phyloP scores from a whole-genome alignment of 2,329 filamentous ascomycete species.

The Pseudogymnoascus sp. region DNA sequence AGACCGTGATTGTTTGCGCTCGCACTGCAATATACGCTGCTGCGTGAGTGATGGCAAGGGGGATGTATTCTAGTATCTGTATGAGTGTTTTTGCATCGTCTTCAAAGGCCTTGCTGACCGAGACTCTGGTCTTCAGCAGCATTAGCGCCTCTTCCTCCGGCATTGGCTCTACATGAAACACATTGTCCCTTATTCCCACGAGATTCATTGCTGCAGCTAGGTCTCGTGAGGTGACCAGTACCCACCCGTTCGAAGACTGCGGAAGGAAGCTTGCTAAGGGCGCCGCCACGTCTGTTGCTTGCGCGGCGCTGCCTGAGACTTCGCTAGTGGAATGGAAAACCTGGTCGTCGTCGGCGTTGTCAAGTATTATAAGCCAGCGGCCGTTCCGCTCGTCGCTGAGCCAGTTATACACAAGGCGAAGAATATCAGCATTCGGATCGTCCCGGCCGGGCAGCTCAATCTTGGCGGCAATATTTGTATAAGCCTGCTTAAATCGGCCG shows the following conservation, averaged over 20 bases:
- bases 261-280: neutral
- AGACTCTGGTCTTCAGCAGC: slow-evolving; percentile 10
- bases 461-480: slow-evolving; percentile 17
- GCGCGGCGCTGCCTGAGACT: no score
- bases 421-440: slow-evolving; percentile 17
- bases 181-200: neutral
- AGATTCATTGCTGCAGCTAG: slow-evolving; percentile 6
- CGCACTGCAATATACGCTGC: slow-evolving; percentile 22
- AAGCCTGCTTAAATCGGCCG: slow-evolving; percentile 17
- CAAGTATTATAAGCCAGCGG: slow-evolving; percentile 21
- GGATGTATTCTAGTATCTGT: slow-evolving; percentile 24
- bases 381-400: slow-evolving; percentile 16
- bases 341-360: slow-evolving; percentile 20
- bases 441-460: slow-evolving; percentile 14
- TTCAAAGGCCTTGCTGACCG: neutral
- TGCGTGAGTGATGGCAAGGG: slow-evolving; percentile 27
- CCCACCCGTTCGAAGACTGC: slow-evolving; percentile 10
- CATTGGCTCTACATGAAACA: neutral
- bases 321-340: slow-evolving; percentile 9
- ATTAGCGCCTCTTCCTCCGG: neutral
- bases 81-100: slow-evolving; percentile 7
- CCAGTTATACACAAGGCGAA: slow-evolving; percentile 18
- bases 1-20: slow-evolving; percentile 26
- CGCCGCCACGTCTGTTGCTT: neutral
- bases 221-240: slow-evolving; percentile 11